Conservation (phyloP, 2,329 filamentous ascomycete genomes). For the Epichloe baconii region DNA sequence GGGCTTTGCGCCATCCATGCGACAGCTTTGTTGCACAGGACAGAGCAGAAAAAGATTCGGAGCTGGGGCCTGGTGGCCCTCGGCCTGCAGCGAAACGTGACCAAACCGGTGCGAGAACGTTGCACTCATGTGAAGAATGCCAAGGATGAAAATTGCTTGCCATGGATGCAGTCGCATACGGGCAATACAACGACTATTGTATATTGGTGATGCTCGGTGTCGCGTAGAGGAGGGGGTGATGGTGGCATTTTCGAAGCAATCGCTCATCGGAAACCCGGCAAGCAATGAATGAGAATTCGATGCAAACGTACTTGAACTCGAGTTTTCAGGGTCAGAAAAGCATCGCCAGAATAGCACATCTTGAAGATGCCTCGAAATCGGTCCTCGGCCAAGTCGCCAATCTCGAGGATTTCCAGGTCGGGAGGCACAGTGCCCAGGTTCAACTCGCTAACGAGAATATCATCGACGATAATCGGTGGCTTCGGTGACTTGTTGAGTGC, state of each 20-base stretch:
- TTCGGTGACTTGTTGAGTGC: conserved; percentile 97
- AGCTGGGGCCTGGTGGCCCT: neutral
- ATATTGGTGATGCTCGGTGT: neutral
- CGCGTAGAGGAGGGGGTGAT: neutral
- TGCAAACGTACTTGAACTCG: conserved; percentile 64
- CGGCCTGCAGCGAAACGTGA: neutral
- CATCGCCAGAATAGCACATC: conserved; percentile 95
- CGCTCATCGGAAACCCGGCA: conserved; percentile 5
- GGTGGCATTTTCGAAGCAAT: conserved; percentile 10
- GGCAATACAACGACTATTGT: neutral
- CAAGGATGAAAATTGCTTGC: neutral
- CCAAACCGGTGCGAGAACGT: neutral
- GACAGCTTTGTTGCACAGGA: neutral
- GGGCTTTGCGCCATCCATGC: neutral
- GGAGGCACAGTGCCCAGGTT: conserved; percentile 92
- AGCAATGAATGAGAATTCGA: conserved; percentile 9
- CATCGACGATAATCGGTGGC: conserved; percentile 96
- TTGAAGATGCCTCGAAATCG: conserved; percentile 97
- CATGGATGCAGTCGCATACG: neutral
- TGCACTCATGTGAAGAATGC: neutral
- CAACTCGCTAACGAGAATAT: conserved; percentile 95
- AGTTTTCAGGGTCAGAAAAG: conserved; percentile 88
- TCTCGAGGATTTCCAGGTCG: conserved; percentile 92
- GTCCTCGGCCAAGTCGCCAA: conserved; percentile 94
- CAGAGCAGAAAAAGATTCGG: neutral